Percentiles rank a stretch among this genome's conserved stretches.
Evolutionary conservation across 495 filamentous ascomycete genomes (phyloP).

Genomic region (Xylaria venustula): DNA sequence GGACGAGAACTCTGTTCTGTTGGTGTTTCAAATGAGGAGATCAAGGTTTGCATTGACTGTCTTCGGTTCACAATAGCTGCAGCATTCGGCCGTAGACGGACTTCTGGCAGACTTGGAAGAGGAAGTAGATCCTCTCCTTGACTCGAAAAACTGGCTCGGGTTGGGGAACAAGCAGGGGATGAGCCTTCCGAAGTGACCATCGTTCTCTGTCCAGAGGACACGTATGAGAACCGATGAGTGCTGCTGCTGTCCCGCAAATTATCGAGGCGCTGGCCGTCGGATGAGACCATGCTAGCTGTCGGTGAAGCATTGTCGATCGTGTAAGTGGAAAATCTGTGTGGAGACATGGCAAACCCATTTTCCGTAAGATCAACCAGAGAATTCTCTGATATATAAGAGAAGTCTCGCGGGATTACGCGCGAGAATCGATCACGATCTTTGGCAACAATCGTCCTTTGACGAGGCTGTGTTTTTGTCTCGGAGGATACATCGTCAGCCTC

Average conservation of each 20-base stretch:
- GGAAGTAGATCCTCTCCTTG: constrained; percentile 33
- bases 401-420: constrained; percentile 32
- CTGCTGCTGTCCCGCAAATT: constrained; percentile 45
- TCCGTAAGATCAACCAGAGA: constrained; percentile 19
- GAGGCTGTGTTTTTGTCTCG: constrained; percentile 46
- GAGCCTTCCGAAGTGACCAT: constrained; percentile 54
- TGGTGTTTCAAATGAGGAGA: constrained; percentile 38
- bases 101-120: constrained; percentile 28
- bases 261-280: constrained; percentile 50
- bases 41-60: constrained; percentile 52
- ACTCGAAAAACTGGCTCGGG: constrained; percentile 43
- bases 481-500: constrained; percentile 33
- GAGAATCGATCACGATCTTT: constrained; percentile 51
- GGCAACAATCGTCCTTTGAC: constrained; percentile 49
- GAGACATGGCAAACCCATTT: constrained; percentile 13
- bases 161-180: constrained; percentile 50
- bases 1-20: constrained; percentile 19
- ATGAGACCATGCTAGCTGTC: constrained; percentile 47
- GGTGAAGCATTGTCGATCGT: constrained; percentile 44
- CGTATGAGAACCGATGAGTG: constrained; percentile 59
- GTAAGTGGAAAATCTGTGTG: constrained; percentile 17
- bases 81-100: constrained; percentile 49
- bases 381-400: constrained; percentile 32
- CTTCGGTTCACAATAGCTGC: constrained; percentile 50
- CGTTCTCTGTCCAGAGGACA: constrained; percentile 59